Conservation (phyloP, 495 filamentous ascomycete species). For the Penicillium tannophilum region DNA sequence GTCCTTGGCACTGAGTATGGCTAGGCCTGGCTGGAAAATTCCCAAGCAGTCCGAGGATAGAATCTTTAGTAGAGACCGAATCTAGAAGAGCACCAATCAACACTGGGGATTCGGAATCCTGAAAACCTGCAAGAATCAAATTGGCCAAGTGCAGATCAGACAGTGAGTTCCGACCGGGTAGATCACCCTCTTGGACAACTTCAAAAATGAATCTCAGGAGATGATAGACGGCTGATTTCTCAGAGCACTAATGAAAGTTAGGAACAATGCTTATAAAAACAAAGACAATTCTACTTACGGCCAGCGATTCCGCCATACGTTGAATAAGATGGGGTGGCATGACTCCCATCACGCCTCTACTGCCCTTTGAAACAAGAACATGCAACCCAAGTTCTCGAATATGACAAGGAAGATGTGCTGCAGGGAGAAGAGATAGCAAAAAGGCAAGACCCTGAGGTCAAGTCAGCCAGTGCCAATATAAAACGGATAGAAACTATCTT, state of each 20-base stretch:
- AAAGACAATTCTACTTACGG: slow-evolving; percentile 23
- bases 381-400: slow-evolving; percentile 29
- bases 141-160: slow-evolving; percentile 27
- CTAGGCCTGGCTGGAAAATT: slow-evolving; percentile 24
- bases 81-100: slow-evolving; percentile 13
- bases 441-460: slow-evolving; percentile 40
- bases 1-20: slow-evolving; percentile 24
- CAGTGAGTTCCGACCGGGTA: slow-evolving; percentile 7
- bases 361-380: slow-evolving; percentile 34
- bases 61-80: slow-evolving; percentile 17
- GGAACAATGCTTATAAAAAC: not conserved
- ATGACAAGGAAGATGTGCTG: slow-evolving; percentile 24
- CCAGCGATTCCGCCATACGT: slow-evolving; percentile 27
- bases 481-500: slow-evolving; percentile 5
- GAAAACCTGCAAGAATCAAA: slow-evolving; percentile 29
- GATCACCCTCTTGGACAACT: slow-evolving; percentile 17
- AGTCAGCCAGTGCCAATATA: slow-evolving; percentile 3
- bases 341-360: slow-evolving; percentile 18
- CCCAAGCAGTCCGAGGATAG: slow-evolving; percentile 23
- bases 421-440: slow-evolving; percentile 34
- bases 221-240: slow-evolving; percentile 25
- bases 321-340: slow-evolving; percentile 28
- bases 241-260: slow-evolving; percentile 20
- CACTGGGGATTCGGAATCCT: slow-evolving; percentile 11
- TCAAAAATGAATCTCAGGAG: slow-evolving; percentile 30